A percentile compares a stretch with the other conserved stretches of the same genome.
Evolutionary conservation across 1,284 basidiomycete species (phyloP).

Genomic region (Schizophyllum amplum): DNA sequence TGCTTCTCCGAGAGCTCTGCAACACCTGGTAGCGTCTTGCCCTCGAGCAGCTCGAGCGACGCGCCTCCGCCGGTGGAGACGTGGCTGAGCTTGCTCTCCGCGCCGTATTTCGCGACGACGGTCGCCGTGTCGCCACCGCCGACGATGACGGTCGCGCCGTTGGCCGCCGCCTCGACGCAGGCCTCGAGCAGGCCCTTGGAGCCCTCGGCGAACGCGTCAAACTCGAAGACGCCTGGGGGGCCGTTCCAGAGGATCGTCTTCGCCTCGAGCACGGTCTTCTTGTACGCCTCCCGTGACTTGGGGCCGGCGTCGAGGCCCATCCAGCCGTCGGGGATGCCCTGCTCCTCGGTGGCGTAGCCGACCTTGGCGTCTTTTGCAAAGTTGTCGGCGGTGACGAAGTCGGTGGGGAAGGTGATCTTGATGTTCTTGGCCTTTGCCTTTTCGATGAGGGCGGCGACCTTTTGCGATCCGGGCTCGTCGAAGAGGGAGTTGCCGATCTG

Average conservation of each 20-base stretch:
- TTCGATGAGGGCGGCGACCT: slow-evolving; percentile 79
- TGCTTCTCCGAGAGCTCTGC: slow-evolving; percentile 63
- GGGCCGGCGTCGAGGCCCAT: slow-evolving; percentile 91
- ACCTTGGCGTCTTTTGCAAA: slow-evolving; percentile 91
- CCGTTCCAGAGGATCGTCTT: slow-evolving; percentile 99
- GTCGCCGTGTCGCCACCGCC: slow-evolving; percentile 94
- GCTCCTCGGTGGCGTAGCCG: slow-evolving; percentile 67
- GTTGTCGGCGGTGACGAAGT: slow-evolving; percentile 92
- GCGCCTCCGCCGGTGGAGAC: slow-evolving; percentile 97
- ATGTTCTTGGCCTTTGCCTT: slow-evolving; percentile 94
- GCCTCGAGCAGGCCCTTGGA: slow-evolving; percentile 85
- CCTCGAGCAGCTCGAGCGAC: slow-evolving; percentile 91
- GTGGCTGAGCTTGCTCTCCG: slow-evolving; percentile 89
- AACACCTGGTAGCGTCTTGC: slow-evolving; percentile 88
- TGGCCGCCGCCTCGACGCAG: slow-evolving; percentile 79
- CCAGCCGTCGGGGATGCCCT: slow-evolving; percentile 91
- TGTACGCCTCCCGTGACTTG: slow-evolving; percentile 78
- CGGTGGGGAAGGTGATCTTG: slow-evolving; percentile 92
- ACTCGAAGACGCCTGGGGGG: slow-evolving; percentile 97
- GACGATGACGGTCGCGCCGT: slow-evolving; percentile 89
- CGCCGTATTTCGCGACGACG: slow-evolving; percentile 74
- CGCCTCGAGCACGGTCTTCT: slow-evolving; percentile 73
- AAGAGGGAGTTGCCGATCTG: slow-evolving; percentile 95
- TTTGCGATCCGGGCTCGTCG: slow-evolving; percentile 84
- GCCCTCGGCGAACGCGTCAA: slow-evolving; percentile 84